These are phyloP conservation scores for Penicillium arizonense DNA, from an alignment of 495 filamentous ascomycete species.

Conservation along the genomic window DNA sequence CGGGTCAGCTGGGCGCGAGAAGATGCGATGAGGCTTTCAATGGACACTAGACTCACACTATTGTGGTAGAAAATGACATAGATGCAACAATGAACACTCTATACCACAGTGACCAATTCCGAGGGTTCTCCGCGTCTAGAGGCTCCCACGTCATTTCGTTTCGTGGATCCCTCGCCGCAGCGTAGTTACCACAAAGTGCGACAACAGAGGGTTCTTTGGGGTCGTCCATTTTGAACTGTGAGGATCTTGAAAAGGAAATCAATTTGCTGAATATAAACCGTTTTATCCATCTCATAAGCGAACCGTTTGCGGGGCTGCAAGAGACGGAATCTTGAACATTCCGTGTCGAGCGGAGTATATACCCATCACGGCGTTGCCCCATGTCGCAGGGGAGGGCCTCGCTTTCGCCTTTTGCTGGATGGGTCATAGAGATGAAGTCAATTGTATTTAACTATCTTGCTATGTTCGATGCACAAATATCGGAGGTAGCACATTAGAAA, in stretches of 20 bases:
- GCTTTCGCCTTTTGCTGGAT: too few relatives aligned
- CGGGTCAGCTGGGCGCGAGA: not conserved
- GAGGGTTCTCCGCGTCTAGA: constrained; percentile 61
- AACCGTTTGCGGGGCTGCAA: constrained; percentile 6
- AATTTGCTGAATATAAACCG: too few relatives aligned
- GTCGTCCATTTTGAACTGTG: not conserved
- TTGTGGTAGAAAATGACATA: constrained; percentile 65
- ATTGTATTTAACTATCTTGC: too few relatives aligned
- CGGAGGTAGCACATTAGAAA: too few relatives aligned
- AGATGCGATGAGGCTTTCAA: too few relatives aligned
- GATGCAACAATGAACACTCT: constrained; percentile 54
- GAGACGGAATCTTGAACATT: constrained; percentile 23
- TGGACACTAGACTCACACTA: constrained; percentile 41
- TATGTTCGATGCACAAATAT: too few relatives aligned
- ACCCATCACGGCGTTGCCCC: too few relatives aligned
- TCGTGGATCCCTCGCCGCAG: constrained; percentile 33
- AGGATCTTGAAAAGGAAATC: not conserved
- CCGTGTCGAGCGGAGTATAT: not conserved
- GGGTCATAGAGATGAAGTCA: too few relatives aligned
- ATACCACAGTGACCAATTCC: constrained; percentile 67
- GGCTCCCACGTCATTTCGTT: constrained; percentile 67
- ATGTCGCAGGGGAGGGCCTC: too few relatives aligned
- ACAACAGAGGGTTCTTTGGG: not conserved
- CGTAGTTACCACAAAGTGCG: not conserved
- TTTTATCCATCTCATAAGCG: too few relatives aligned